phyloP scores from a whole-genome alignment of 2,329 filamentous ascomycete species.

The Diaporthe ampelina region DNA sequence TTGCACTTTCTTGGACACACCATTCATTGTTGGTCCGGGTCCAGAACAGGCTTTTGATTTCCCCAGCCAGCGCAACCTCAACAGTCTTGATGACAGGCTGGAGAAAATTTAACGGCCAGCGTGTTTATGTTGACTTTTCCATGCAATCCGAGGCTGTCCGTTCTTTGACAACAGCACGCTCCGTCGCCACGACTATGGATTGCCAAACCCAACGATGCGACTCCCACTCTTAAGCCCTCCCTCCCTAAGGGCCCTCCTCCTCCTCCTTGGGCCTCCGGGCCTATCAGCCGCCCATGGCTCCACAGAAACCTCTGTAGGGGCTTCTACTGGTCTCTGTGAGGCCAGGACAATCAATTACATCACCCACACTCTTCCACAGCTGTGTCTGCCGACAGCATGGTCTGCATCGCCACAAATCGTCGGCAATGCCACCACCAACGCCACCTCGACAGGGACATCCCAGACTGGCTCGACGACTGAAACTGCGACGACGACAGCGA shows the following conservation, averaged over 20 bases:
- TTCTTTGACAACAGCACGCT: conserved; percentile 3
- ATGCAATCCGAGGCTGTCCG: neutral
- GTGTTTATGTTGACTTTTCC: neutral
- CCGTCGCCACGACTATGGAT: conserved; percentile 36
- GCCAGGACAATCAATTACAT: conserved; percentile 84
- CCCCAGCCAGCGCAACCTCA: neutral
- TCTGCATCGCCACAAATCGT: conserved; percentile 41
- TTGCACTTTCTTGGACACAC: conserved; percentile 21
- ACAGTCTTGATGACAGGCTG: conserved; percentile 22
- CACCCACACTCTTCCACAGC: conserved; percentile 81
- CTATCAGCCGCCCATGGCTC: conserved; percentile 31
- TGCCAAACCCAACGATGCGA: conserved; percentile 39
- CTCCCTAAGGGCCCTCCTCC: conserved; percentile 25
- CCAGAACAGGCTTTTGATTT: conserved; percentile 8
- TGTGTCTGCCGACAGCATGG: conserved; percentile 79
- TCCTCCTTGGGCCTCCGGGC: neutral
- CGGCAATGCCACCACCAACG: conserved; percentile 42
- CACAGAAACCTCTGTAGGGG: neutral
- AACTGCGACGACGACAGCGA: conserved; percentile 15
- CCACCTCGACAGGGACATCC: conserved; percentile 45
- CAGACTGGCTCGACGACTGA: conserved; percentile 34
- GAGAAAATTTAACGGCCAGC: neutral
- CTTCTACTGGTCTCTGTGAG: conserved; percentile 59
- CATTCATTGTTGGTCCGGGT: conserved; percentile 7
- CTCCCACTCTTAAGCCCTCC: conserved; percentile 23